Percentiles rank a stretch among this genome's conserved stretches.
Conservation (phyloP, 805 yeast genomes). For the Candida incommunis region DNA sequence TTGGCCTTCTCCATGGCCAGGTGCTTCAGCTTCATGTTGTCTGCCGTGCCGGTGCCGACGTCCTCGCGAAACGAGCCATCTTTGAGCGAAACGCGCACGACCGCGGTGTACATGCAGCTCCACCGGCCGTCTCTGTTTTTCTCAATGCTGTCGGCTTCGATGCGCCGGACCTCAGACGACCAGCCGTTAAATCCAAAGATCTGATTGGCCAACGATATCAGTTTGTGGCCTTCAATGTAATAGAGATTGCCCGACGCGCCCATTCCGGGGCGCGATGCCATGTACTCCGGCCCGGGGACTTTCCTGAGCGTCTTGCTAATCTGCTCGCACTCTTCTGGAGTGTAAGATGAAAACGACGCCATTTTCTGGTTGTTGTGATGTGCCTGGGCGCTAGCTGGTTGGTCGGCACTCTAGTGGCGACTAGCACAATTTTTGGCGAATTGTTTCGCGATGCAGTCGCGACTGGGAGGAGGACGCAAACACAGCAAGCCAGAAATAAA, state of each 20-base stretch:
- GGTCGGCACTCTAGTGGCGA: too few species aligned
- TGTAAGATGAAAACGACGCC: too few species aligned
- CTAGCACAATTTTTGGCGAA: too few species aligned
- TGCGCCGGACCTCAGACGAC: slow-evolving; percentile 45
- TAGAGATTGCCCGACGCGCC: slow-evolving; percentile 32
- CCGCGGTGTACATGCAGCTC: slow-evolving; percentile 22
- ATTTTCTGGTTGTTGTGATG: too few species aligned
- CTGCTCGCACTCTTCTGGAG: not conserved
- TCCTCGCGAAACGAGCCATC: slow-evolving; percentile 66
- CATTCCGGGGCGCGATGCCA: slow-evolving; percentile 45
- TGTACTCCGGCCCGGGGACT: slow-evolving; percentile 21
- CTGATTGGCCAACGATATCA: slow-evolving; percentile 55
- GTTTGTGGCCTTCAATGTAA: slow-evolving; percentile 66
- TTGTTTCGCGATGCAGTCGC: too few species aligned
- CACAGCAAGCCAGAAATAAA: too few species aligned
- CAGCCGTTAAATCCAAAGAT: slow-evolving; percentile 72
- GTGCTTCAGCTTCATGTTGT: slow-evolving; percentile 34
- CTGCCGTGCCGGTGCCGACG: slow-evolving; percentile 54
- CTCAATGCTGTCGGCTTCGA: slow-evolving; percentile 38
- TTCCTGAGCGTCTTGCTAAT: not conserved
- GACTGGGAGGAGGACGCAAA: too few species aligned
- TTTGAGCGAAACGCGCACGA: slow-evolving; percentile 46
- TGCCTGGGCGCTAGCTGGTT: too few species aligned
- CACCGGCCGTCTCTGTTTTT: slow-evolving; percentile 12
- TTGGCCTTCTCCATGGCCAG: slow-evolving; percentile 64